Evolutionary conservation across 768 basidiomycete species (phyloP).

Genomic region (Tulasnella sp.): DNA sequence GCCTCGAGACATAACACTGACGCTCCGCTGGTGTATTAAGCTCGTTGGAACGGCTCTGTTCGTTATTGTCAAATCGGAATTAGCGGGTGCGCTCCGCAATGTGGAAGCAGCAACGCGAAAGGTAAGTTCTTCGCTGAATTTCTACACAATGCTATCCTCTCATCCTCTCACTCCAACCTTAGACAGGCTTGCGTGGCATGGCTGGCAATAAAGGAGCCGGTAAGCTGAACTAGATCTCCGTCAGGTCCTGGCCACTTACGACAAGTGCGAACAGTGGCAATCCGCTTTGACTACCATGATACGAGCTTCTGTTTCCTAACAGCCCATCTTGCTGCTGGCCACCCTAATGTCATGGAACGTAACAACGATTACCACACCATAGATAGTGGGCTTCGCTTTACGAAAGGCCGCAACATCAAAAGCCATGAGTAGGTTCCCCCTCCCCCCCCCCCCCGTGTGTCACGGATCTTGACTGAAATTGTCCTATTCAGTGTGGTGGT

Average conservation of each 20-base stretch:
- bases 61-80: conserved; percentile 74
- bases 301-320: conserved; percentile 95
- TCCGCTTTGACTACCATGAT: conserved; percentile 89
- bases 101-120: conserved; percentile 93
- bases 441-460: neutral
- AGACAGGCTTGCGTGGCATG: conserved; percentile 70
- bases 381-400: conserved; percentile 77
- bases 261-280: conserved; percentile 58
- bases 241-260: neutral
- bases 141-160: neutral
- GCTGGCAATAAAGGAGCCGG: conserved; percentile 93
- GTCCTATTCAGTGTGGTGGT: conserved; percentile 69
- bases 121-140: conserved; percentile 50
- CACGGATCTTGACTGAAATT: neutral
- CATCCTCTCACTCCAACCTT: neutral
- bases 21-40: conserved; percentile 47
- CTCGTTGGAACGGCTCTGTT: conserved; percentile 94
- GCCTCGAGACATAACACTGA: conserved; percentile 28
- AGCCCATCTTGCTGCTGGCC: conserved; percentile 96
- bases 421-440: conserved; percentile 77
- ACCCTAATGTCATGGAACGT: conserved; percentile 83
- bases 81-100: conserved; percentile 80
- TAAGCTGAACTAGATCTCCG: neutral
- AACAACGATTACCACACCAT: conserved; percentile 94
- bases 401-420: conserved; percentile 83